Base-by-base conservation (phyloP, 140 eudicot species). In the Senecio squalidus region DNA sequence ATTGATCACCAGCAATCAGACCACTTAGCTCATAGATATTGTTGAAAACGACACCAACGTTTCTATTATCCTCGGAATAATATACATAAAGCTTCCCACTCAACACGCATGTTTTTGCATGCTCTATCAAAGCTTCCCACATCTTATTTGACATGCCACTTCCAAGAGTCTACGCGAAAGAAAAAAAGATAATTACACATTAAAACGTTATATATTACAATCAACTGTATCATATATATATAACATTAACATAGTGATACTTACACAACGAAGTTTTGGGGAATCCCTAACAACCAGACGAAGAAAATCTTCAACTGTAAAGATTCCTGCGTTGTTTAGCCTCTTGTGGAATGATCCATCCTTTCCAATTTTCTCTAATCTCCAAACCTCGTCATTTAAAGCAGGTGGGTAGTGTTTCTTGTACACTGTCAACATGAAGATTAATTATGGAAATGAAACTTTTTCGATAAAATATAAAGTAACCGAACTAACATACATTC, bases 61-160 rank as follows among this genome's bases (percentile, higher is more conserved):
- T 73, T 81, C 86, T 77, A 45, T 81, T 45, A 55, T 84, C 94
- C 33, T 90, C 95, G 5, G 85, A 48, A 58, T 90, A 90, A 55
- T 86, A 90, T 5, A 90, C 74, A 69, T 85, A 90, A 33, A 83
- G 80, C 83, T 82, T 90, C 73, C 90, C 89, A 60, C 97, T 78
- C 60, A 86, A 43, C n/a, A 78, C 94, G 64, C 95, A 85, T 7
- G 97, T 90, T 82, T 90, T 90, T 62, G 95, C 84, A 66, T 90
- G 97, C 71, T 90, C 97, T 51, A 90, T 30, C 57, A 86, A 83
- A 58, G 88, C 90, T 28, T 90, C 97, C 97, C 97, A 90, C 97
- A 90, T 90, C 84, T 81, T 90, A 74, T 90, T 90, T 11, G 97
- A 90, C 97, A 90, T 90, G 51, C 97, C 97, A 83, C 97, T 86